Evolutionary conservation across 2,329 filamentous ascomycete genomes (phyloP), one percentile per base, ranked within the genome.

Genomic region (Diaporthe ilicicola): DNA sequence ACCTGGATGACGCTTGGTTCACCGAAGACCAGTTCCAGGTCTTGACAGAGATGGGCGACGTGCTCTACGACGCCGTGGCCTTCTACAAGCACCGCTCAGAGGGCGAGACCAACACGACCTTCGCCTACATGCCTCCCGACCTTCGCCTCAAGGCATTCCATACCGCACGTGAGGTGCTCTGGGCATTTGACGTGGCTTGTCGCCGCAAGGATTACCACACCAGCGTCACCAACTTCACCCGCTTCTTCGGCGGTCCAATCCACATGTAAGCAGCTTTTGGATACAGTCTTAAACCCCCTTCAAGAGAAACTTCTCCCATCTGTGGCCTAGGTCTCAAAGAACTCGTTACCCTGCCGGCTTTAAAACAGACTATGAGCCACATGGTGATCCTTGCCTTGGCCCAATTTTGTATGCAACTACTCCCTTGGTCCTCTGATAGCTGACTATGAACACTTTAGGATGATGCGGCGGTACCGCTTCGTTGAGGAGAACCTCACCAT

Each of bases 41-140:
- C 27, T 50, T 76, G 17, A 61, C 72, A 37, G 77, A 80, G 71
- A 71, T 81, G 15, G 76, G 75, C 4, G 75, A 74, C 55, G 76
- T 74, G 10, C 71, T 80, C 32, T 80, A 80, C 72, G 79, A 81
- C 53, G 75, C 78, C 24, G 74, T 79, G 19, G 75, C 78, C 32
- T 80, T 79, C 73, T 80, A 73, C 74, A 80, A 80, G 75, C 79
- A 81, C 68, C 76, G 77, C 6, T 67, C 74, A 42, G 79, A 80
- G 71, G 78, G 78, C 15, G 79, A 80, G 71, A 80, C 78, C 6
- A 79, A 81, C 74, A 77, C 71, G 71, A 79, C 77, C 2, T 80
- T 79, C 55, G 77, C 76, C 27, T 80, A 80, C 69, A 74, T 78
- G 13, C 74, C 74, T 10, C 29, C 62, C 29, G 71, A 76, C 3